Evolutionary conservation across 1,139 yeast genomes (phyloP), one percentile per base, ranked within the genome.

Genomic region (Yamadazyma blattariae): DNA sequence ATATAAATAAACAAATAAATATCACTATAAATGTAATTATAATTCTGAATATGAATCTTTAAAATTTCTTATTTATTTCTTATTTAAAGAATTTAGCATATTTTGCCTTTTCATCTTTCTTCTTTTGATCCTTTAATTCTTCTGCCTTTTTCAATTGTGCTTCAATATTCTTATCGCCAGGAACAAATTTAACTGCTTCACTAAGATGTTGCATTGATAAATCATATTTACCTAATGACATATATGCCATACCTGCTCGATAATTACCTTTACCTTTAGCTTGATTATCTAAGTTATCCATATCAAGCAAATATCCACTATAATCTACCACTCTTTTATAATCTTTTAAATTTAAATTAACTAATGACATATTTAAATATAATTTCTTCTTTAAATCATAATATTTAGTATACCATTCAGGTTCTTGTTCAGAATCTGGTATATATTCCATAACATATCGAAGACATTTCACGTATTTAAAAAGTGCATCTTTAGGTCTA

Each of bases 361-460:
- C 75, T 39, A 84, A 57, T 1, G 85, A 69, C 20, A 83, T 44
- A 48, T 84, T 84, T 43, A 82, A 61, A 46, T 77, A 82, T 2
- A 82, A 39, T 41, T 80, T 79, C 56, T 71, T 77, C 55, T 82
- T 83, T 49, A 82, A 54, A 1, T 67, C 74, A 27, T 61, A 48
- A 48, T 79, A 84, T 46, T 74, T 72, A 2, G 43, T 44, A 46
- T 58, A 70, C 61, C 72, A 65, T 25, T 74, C 76, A 7, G 77
- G 73, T 42, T 81, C 82, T 26, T 80, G 76, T 31, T 81, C 89
- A 25, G 61, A 61, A 48, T 83, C 94, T 0, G 94, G 94, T 13
- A 80, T 67, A 46, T 71, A 77, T 52, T 82, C 92, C 68, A 79
- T 79, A 21, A 81, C 72, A 46, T 83, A 84, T 38, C 87, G 61